Evolutionary conservation across 2,329 filamentous ascomycete genomes (phyloP), one percentile per base, ranked within the genome.

Genomic region (Diaporthe amygdali): DNA sequence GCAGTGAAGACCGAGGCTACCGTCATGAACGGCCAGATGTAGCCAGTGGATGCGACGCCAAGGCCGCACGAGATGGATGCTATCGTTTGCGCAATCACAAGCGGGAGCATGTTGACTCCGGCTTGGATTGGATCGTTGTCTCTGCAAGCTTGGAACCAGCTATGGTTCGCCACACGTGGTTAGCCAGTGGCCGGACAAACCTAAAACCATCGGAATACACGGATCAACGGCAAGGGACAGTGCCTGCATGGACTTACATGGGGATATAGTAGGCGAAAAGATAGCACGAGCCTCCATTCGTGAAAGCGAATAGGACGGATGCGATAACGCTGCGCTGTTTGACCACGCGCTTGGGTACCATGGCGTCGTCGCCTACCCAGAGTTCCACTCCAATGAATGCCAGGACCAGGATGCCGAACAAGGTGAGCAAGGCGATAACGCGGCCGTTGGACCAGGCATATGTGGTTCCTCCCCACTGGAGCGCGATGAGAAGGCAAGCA

Each of bases 61-160:
- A 77, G 76, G 39, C 83, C 84, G 10, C 79, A 80, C 5, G 78
- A 51, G 64, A 85, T 79, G 12, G 80, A 81, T 20, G 78, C 80
- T 14, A 84, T 69, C 7, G 84, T 80, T 37, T 80, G 74, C 22
- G 78, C 74, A 22, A 85, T 77, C 20, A 84, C 76, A 47, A 83
- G 76, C 6, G 84, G 83, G 22, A 85, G 78, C 20, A 81, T 76
- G 41, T 80, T 77, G 56, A 85, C 81, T 14, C 84, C 83, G 6
- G 82, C 81, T 41, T 81, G 70, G 5, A 82, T 78, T 3, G 84
- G 82, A 4, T 79, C 79, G 5, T 79, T 77, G 52, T 77, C 78
- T 59, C 83, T 77, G 46, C 85, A 81, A 7, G 81, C 82, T 72
- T 86, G 85, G 75, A 86, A 86, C 83, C 44, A 64, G n/a, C 54